These are phyloP conservation scores for Candida vaughaniae DNA, from an alignment of 805 yeast species.

Conservation along the genomic window DNA sequence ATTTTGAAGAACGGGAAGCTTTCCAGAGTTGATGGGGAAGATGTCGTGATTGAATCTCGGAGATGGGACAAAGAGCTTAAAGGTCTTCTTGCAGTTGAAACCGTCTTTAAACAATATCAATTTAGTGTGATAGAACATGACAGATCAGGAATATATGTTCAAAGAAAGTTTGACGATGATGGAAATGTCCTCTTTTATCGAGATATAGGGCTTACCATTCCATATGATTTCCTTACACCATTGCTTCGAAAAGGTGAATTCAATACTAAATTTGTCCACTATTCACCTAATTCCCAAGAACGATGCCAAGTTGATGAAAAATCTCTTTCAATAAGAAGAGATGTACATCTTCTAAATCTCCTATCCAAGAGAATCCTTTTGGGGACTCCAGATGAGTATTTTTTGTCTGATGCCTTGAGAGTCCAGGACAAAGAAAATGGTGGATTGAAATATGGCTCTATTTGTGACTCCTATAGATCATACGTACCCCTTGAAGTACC, in stretches of 20 bases:
- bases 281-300: not conserved
- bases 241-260: not conserved
- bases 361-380: not conserved
- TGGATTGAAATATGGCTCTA: not conserved
- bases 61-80: not conserved
- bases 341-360: not conserved
- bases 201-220: slow-evolving; percentile 3
- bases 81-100: not conserved
- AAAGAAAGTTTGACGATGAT: not conserved
- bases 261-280: slow-evolving; percentile 1
- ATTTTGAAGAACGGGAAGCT: not conserved
- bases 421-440: not conserved
- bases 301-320: not conserved
- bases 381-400: not conserved
- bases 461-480: not conserved
- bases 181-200: slow-evolving; percentile 3
- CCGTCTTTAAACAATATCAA: not conserved
- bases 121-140: slow-evolving; percentile 3
- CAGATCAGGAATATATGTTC: slow-evolving; percentile 2
- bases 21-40: not conserved
- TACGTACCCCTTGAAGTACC: not conserved
- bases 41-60: not conserved
- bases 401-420: too few relatives aligned
- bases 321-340: slow-evolving; percentile 2
- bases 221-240: not conserved